phyloP scores from a whole-genome alignment of 1,284 basidiomycete species.

The Pascua sp. region DNA sequence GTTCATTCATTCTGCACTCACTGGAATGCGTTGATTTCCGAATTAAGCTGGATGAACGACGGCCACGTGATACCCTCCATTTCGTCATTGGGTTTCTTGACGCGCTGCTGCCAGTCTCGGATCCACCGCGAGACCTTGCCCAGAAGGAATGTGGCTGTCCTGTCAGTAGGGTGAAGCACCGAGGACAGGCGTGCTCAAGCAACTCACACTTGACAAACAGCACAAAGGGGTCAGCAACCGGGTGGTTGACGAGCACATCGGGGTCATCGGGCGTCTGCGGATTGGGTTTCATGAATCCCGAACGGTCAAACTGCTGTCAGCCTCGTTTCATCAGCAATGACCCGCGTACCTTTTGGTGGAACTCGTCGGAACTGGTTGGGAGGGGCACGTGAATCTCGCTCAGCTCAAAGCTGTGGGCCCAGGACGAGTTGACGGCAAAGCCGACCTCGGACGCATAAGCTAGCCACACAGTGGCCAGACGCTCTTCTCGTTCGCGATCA shows the following conservation, averaged over 20 bases:
- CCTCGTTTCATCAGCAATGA: not conserved
- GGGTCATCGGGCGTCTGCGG: slow-evolving; percentile 31
- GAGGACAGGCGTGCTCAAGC: not conserved
- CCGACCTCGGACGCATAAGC: slow-evolving; percentile 34
- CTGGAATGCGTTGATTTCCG: slow-evolving; percentile 35
- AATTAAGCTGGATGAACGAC: slow-evolving; percentile 22
- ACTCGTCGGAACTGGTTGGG: slow-evolving; percentile 30
- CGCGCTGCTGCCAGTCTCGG: slow-evolving; percentile 37
- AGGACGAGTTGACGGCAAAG: slow-evolving; percentile 31
- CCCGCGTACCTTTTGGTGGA: slow-evolving; percentile 4
- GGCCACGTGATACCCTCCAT: slow-evolving; percentile 19
- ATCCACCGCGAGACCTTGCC: slow-evolving; percentile 28
- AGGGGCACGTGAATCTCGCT: slow-evolving; percentile 26
- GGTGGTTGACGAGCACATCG: slow-evolving; percentile 33
- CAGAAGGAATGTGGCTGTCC: slow-evolving; percentile 22
- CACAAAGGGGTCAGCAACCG: slow-evolving; percentile 35
- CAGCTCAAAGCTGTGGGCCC: slow-evolving; percentile 27
- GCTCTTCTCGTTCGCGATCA: slow-evolving; percentile 34
- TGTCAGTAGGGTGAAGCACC: not conserved
- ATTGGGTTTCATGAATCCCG: slow-evolving; percentile 23
- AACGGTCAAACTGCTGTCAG: slow-evolving; percentile 3
- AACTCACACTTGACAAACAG: slow-evolving; percentile 27
- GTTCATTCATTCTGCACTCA: slow-evolving; percentile 1
- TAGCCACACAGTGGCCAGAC: slow-evolving; percentile 38
- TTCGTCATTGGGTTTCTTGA: slow-evolving; percentile 27